Evolutionary conservation across 2,329 filamentous ascomycete species (phyloP).

Genomic region (Tolypocladium sp.): DNA sequence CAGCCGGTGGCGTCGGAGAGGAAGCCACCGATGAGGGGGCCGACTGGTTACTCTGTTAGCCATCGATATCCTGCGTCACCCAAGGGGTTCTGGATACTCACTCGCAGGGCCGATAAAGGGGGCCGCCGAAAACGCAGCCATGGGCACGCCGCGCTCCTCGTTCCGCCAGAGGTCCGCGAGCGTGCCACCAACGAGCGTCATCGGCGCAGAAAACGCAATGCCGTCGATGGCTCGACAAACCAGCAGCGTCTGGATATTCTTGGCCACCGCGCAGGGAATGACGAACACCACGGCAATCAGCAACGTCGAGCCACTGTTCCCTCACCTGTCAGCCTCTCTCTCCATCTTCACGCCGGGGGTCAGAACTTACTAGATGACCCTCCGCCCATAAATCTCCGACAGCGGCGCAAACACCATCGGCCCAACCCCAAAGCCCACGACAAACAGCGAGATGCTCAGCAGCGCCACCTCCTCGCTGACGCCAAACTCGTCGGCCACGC

Average conservation of each 20-base stretch:
- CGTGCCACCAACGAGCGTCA: conserved; percentile 78
- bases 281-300: conserved; percentile 67
- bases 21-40: conserved; percentile 69
- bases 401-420: conserved; percentile 75
- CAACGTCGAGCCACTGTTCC: conserved; percentile 48
- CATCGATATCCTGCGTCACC: too few species aligned
- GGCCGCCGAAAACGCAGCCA: conserved; percentile 77
- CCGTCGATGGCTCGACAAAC: conserved; percentile 72
- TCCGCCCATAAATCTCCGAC: conserved; percentile 65
- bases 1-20: conserved; percentile 61
- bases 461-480: conserved; percentile 66
- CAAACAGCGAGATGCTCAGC: conserved; percentile 66
- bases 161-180: conserved; percentile 77
- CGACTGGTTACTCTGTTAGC: conserved; percentile 30
- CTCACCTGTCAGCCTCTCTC: conserved; percentile 4
- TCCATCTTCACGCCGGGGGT: not conserved
- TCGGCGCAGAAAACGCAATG: conserved; percentile 76
- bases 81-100: conserved; percentile 15
- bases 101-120: conserved; percentile 74
- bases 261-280: conserved; percentile 68
- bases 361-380: conserved; percentile 52
- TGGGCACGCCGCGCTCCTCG: conserved; percentile 76
- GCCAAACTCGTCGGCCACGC: conserved; percentile 53
- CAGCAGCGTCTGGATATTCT: conserved; percentile 68
- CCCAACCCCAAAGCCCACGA: conserved; percentile 72